Evolutionary conservation across 805 yeast species (phyloP).

Genomic region (Kuraishia capsulata): DNA sequence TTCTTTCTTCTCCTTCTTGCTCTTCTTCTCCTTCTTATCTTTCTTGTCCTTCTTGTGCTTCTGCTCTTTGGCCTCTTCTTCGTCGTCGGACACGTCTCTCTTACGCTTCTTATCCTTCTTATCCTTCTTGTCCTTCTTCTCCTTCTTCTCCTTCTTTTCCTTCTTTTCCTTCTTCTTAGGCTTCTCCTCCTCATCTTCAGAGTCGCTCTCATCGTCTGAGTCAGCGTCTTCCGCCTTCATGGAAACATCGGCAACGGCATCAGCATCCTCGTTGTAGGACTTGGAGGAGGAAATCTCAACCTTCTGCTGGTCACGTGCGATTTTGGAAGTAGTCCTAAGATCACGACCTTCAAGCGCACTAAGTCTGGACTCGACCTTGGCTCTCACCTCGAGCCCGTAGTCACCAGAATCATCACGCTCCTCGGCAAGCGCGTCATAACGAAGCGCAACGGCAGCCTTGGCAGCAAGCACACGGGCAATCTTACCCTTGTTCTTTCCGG

Average conservation of each 20-base stretch:
- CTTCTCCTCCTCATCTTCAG: slow-evolving; percentile 16
- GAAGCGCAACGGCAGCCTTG: slow-evolving; percentile 92
- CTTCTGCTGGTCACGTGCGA: slow-evolving; percentile 76
- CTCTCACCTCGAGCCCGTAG: slow-evolving; percentile 83
- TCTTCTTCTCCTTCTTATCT: slow-evolving; percentile 17
- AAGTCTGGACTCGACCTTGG: slow-evolving; percentile 89
- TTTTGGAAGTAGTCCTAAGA: slow-evolving; percentile 79
- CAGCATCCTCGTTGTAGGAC: slow-evolving; percentile 94
- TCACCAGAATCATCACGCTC: slow-evolving; percentile 95
- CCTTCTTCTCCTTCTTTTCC: slow-evolving; percentile 16
- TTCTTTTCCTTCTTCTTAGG: slow-evolving; percentile 14
- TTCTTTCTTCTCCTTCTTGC: slow-evolving; percentile 14
- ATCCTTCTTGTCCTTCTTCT: slow-evolving; percentile 13
- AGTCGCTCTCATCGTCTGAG: slow-evolving; percentile 18
- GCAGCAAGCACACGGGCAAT: slow-evolving; percentile 98
- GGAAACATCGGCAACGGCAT: slow-evolving; percentile 35
- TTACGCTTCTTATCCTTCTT: slow-evolving; percentile 14
- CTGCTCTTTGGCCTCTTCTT: slow-evolving; percentile 11
- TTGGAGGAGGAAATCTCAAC: slow-evolving; percentile 77
- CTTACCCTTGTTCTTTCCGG: slow-evolving; percentile 96
- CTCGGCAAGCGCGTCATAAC: slow-evolving; percentile 95
- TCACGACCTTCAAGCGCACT: slow-evolving; percentile 96
- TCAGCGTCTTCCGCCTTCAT: slow-evolving; percentile 14
- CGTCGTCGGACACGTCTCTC: slow-evolving; percentile 12
- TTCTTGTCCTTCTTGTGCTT: slow-evolving; percentile 23